These are phyloP conservation scores for Blastomyces silverae DNA, from an alignment of 2,329 filamentous ascomycete genomes.

Conservation along the genomic window DNA sequence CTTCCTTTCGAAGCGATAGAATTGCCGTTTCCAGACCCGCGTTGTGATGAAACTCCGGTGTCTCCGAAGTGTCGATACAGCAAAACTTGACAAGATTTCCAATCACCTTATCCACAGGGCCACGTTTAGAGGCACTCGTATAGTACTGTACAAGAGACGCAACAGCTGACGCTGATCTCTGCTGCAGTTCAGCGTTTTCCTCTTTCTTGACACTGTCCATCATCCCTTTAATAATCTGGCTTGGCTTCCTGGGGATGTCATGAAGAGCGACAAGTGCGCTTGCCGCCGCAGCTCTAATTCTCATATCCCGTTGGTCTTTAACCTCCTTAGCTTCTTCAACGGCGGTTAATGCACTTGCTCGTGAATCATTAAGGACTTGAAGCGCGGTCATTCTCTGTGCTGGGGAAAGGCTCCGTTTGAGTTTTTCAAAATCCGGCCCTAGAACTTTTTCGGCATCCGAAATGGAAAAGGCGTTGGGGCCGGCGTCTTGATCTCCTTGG, in stretches of 20 bases:
- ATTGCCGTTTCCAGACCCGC: constrained; percentile 71
- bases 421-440: constrained; percentile 72
- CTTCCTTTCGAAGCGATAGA: constrained; percentile 91
- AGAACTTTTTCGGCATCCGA: constrained; percentile 82
- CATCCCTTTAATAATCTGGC: constrained; percentile 85
- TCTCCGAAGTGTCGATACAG: constrained; percentile 95
- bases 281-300: constrained; percentile 78
- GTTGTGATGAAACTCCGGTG: constrained; percentile 86
- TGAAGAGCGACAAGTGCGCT: constrained; percentile 84
- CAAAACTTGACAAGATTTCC: constrained; percentile 95
- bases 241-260: constrained; percentile 85
- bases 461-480: constrained; percentile 86
- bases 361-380: constrained; percentile 71
- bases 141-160: constrained; percentile 81
- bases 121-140: constrained; percentile 68
- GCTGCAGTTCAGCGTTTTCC: constrained; percentile 82
- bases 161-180: constrained; percentile 76
- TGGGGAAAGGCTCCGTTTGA: constrained; percentile 83
- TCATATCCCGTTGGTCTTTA: constrained; percentile 75
- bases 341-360: constrained; percentile 59
- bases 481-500: constrained; percentile 85
- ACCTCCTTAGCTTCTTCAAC: constrained; percentile 72
- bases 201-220: constrained; percentile 98
- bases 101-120: constrained; percentile 91
- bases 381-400: constrained; percentile 79